These are phyloP conservation scores for Brassica napus DNA, from an alignment of 345 rosid genomes.

Conservation along the genomic window Da-Ae NC_063442.1:6460001-6460500, in stretches of 20 bases:
- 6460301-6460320: not conserved
- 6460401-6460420: too few relatives aligned
- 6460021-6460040: not conserved
- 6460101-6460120: not conserved
- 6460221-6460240: not conserved
- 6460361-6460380: too few relatives aligned
- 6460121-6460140: not conserved
- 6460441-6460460: too few relatives aligned
- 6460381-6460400: too few relatives aligned
- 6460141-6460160: not conserved
- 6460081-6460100: conserved; percentile 6
- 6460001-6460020: not conserved
- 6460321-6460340: too few relatives aligned
- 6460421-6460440: too few relatives aligned
- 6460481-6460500: too few relatives aligned
- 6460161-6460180: not conserved
- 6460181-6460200: not conserved
- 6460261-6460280: not conserved
- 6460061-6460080: conserved; percentile 13
- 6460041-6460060: conserved; percentile 25
- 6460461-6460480: too few relatives aligned
- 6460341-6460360: too few relatives aligned
- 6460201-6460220: not conserved
- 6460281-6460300: not conserved
- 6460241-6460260: not conserved